Conservation (phyloP, 192 early-diverging fungal genomes). For the Podila epigama region DNA sequence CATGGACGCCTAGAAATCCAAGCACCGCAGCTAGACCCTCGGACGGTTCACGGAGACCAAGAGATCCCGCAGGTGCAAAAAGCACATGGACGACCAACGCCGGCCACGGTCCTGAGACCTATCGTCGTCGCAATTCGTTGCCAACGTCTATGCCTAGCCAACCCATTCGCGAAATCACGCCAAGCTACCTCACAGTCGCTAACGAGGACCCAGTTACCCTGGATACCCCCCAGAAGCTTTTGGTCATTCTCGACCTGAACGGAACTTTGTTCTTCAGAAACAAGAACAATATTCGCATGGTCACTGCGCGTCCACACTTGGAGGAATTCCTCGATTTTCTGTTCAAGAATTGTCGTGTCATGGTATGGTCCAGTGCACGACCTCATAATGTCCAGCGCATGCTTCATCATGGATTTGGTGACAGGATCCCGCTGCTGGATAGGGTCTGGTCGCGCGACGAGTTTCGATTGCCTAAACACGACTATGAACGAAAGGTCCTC, state of each 20-base stretch:
- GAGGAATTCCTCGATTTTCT: slow-evolving; percentile 64
- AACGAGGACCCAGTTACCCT: slow-evolving; percentile 15
- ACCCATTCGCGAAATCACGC: slow-evolving; percentile 24
- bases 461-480: slow-evolving; percentile 52
- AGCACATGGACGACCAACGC: background rate
- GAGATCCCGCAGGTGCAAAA: too few species aligned
- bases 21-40: too few species aligned
- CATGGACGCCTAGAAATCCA: too few species aligned
- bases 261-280: slow-evolving; percentile 69
- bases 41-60: too few species aligned
- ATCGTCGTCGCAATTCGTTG: background rate
- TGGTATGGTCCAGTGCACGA: slow-evolving; percentile 80
- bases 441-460: slow-evolving; percentile 67
- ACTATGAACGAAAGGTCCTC: slow-evolving; percentile 51
- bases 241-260: slow-evolving; percentile 77
- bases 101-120: slow-evolving; percentile 8
- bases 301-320: slow-evolving; percentile 63
- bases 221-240: slow-evolving; percentile 13
- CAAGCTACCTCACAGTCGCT: slow-evolving; percentile 17
- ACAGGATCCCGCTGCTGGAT: slow-evolving; percentile 52
- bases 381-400: slow-evolving; percentile 57
- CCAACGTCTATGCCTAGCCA: slow-evolving; percentile 18
- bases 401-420: slow-evolving; percentile 22
- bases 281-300: slow-evolving; percentile 20
- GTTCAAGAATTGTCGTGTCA: slow-evolving; percentile 66